Evolutionary conservation across 1,284 basidiomycete genomes (phyloP), one percentile per base, ranked within the genome.

Genomic region (Anthracocystis walkeri): DNA sequence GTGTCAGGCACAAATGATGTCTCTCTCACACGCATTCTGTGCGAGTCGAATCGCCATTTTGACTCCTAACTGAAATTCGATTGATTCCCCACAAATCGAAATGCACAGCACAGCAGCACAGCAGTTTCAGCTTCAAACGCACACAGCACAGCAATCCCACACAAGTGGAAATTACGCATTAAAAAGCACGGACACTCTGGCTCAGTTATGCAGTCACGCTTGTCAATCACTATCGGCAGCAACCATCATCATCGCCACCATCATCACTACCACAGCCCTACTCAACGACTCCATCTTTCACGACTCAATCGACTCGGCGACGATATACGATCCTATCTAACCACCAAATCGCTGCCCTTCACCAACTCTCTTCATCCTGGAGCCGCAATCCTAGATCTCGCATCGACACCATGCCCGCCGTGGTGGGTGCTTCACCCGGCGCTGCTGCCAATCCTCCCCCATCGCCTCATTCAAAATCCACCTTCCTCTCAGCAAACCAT

Each of bases 401-500:
- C 31, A 12, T 20, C 31, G 10, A 16, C 59, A 55, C 14, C 50
- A 73, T 73, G 70, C 65, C 71, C 49, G 65, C 62, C 50, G 62
- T 53, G 57, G 58, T 65, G 46, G 65, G 64, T 29, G 31, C 59
- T 25, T 29, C 20, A 40, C 51, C 51, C 50, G 57, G 61, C 50
- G 16, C 48, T 16, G 42, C 55, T 38, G 12, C 31, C 40, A 23
- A 44, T 31, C 8, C 44, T 16, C 20, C 58, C 7, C 12, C 20
- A 16, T 38, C 44, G 20, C 46, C 46, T 2, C 55, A 58, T 33
- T 54, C 46, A 57, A 52, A 33, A 42, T 58, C 72, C 48, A 46
- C 60, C 23, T 65, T 72, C 20, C 65, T 78, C 5, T 82, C 82
- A 29, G 76, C 82, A n/a, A 80, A 77, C 49, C 82, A 83, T 51